Evolutionary conservation across 805 yeast genomes (phyloP).

Genomic region (Zygosaccharomyces pseudorouxii): DNA sequence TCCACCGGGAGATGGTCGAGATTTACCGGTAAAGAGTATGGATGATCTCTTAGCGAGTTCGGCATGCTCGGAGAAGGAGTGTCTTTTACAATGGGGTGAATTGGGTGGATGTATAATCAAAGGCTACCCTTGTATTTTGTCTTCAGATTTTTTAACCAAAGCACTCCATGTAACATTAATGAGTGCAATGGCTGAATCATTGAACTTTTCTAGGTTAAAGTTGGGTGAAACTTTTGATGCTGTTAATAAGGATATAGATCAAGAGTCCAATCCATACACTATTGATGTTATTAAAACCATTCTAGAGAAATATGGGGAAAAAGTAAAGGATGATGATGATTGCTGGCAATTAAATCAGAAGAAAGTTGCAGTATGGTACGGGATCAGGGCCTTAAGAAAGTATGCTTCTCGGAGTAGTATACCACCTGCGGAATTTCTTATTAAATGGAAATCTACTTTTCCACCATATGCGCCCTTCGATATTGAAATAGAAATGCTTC

Average conservation of each 20-base stretch:
- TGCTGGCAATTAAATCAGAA: slow-evolving; percentile 40
- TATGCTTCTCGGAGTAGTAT: slow-evolving; percentile 33
- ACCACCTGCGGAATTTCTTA: slow-evolving; percentile 49
- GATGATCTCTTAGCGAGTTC: slow-evolving; percentile 40
- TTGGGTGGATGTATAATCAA: slow-evolving; percentile 53
- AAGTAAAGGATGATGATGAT: slow-evolving; percentile 20
- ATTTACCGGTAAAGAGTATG: slow-evolving; percentile 23
- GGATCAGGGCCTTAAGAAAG: slow-evolving; percentile 46
- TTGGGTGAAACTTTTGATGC: slow-evolving; percentile 31
- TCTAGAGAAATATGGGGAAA: slow-evolving; percentile 41
- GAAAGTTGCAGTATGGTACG: slow-evolving; percentile 57
- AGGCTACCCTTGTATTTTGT: slow-evolving; percentile 40
- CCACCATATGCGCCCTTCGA: slow-evolving; percentile 62
- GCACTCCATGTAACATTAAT: slow-evolving; percentile 36
- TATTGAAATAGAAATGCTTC: slow-evolving; percentile 48
- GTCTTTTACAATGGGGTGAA: slow-evolving; percentile 47
- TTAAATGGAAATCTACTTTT: slow-evolving; percentile 57
- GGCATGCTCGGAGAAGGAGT: slow-evolving; percentile 54
- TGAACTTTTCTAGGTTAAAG: slow-evolving; percentile 30
- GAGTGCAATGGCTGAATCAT: slow-evolving; percentile 38
- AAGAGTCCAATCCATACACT: slow-evolving; percentile 34
- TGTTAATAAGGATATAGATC: slow-evolving; percentile 31
- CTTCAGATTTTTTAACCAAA: slow-evolving; percentile 34
- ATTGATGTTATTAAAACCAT: slow-evolving; percentile 46
- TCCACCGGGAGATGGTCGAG: slow-evolving; percentile 7